These are phyloP conservation scores for Cairneyella variabilis DNA, from an alignment of 495 filamentous ascomycete species.

Conservation along the genomic window DNA sequence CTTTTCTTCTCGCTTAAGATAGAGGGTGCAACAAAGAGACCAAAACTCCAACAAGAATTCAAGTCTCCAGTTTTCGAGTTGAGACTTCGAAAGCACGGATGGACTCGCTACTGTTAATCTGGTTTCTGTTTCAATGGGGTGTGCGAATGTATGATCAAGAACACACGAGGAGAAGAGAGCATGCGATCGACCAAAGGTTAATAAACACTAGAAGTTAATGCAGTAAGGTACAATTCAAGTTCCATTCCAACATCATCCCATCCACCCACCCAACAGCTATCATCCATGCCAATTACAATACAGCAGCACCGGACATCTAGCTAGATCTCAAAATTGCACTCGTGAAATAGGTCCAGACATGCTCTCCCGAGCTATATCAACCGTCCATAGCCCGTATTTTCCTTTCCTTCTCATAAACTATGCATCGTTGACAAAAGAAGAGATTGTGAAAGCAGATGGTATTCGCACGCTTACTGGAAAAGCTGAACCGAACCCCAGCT, in stretches of 20 bases:
- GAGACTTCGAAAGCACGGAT: too few relatives aligned
- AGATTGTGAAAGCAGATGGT: background rate
- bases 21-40: too few relatives aligned
- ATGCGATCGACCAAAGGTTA: constrained; percentile 15
- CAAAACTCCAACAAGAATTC: too few relatives aligned
- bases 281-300: background rate
- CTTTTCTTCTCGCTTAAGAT: too few relatives aligned
- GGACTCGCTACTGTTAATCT: too few relatives aligned
- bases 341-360: too few relatives aligned
- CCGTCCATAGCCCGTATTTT: constrained; percentile 8
- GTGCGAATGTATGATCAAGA: too few relatives aligned
- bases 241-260: background rate
- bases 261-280: background rate
- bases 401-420: background rate
- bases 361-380: constrained; percentile 15
- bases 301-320: too few relatives aligned
- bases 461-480: constrained; percentile 35
- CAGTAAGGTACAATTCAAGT: constrained; percentile 13
- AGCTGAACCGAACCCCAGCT: constrained; percentile 63
- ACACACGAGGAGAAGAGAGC: background rate
- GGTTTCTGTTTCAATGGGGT: too few relatives aligned
- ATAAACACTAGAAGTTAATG: constrained; percentile 26
- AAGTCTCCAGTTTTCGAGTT: too few relatives aligned
- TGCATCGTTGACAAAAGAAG: constrained; percentile 1
- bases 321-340: too few relatives aligned